A percentile compares a stretch with the other conserved stretches of the same genome.
phyloP scores from a whole-genome alignment of 1,284 basidiomycete species.

The Inonotus hispidus region DNA sequence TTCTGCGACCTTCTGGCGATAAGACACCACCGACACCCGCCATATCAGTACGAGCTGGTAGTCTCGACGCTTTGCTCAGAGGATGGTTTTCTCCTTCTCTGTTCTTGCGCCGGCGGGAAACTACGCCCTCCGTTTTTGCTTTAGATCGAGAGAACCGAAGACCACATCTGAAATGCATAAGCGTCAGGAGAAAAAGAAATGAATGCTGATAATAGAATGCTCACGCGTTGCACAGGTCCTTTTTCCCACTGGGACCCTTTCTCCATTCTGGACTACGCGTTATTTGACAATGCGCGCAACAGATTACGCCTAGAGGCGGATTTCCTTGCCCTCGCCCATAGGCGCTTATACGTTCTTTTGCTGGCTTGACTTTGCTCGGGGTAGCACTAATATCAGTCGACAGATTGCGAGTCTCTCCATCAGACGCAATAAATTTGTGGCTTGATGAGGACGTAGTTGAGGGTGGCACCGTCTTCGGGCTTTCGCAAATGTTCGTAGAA shows the following conservation, averaged over 20 bases:
- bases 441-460: neutral
- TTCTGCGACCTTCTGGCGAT: neutral
- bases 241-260: conserved; percentile 85
- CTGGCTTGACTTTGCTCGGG: neutral
- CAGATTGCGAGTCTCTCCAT: neutral
- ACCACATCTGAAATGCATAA: conserved; percentile 52
- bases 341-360: conserved; percentile 1
- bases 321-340: conserved; percentile 2
- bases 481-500: neutral
- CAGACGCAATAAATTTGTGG: neutral
- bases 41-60: neutral
- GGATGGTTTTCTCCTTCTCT: neutral
- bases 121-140: conserved; percentile 72
- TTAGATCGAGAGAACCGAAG: conserved; percentile 75
- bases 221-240: conserved; percentile 92
- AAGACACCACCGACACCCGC: no score
- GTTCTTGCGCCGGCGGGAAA: conserved; percentile 20
- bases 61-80: neutral
- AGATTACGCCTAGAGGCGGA: conserved; percentile 67
- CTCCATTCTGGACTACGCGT: conserved; percentile 92
- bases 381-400: neutral
- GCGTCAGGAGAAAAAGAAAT: conserved; percentile 23
- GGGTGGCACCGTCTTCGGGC: neutral
- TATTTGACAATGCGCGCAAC: conserved; percentile 80
- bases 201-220: conserved; percentile 32